Conservation (phyloP, 805 yeast genomes). For the Komagataella ulmi region DNA sequence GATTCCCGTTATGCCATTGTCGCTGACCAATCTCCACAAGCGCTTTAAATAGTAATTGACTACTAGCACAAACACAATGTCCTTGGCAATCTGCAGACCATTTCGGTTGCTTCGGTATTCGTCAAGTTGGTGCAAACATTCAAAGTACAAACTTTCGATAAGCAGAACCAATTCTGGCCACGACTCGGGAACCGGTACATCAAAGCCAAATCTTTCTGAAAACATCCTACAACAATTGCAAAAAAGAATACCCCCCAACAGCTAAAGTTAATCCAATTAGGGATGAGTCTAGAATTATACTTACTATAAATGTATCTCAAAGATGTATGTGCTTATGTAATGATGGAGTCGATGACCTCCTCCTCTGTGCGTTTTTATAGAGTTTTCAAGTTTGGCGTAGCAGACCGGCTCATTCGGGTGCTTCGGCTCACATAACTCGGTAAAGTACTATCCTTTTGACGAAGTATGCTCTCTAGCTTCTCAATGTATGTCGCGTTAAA, state of each 20-base stretch:
- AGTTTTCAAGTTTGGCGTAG: conserved; percentile 1
- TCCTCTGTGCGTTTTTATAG: neutral
- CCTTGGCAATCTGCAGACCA: neutral
- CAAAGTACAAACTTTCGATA: neutral
- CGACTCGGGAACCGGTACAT: neutral
- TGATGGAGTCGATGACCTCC: neutral
- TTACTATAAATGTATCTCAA: neutral
- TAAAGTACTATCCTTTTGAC: conserved; percentile 8
- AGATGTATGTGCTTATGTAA: neutral
- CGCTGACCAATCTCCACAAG: neutral
- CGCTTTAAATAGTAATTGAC: neutral
- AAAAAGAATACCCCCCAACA: neutral
- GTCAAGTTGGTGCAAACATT: neutral
- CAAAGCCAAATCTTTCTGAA: neutral
- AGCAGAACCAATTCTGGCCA: neutral
- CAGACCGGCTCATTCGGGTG: conserved; percentile 2
- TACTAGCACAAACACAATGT: neutral
- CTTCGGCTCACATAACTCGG: conserved; percentile 2
- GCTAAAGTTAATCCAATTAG: too few relatives aligned
- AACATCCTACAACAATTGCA: neutral
- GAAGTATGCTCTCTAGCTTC: conserved; percentile 11
- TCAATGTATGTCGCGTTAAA: conserved; percentile 13
- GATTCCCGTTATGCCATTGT: neutral
- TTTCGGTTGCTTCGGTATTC: neutral
- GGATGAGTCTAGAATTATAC: neutral